A percentile compares a stretch with the other conserved stretches of the same genome.
Conservation (phyloP, 2,329 filamentous ascomycete species). For the Fusarium palustre region DNA sequence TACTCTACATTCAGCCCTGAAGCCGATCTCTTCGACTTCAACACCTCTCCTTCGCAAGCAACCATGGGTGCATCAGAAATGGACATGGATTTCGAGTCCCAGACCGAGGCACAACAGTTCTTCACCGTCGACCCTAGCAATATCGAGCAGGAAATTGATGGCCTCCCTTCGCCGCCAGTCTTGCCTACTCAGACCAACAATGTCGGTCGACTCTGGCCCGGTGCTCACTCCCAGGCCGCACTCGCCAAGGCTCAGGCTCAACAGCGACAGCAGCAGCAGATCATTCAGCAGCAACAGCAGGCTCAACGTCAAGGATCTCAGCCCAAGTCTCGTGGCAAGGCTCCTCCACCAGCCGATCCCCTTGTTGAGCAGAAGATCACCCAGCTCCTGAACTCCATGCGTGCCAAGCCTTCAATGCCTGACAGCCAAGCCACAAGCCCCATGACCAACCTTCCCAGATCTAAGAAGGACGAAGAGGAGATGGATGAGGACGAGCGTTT, state of each 20-base stretch:
- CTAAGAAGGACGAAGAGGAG: conserved; percentile 95
- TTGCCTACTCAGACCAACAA: conserved; percentile 64
- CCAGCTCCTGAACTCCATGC: conserved; percentile 91
- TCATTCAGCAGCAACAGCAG: conserved; percentile 62
- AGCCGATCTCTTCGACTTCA: conserved; percentile 79
- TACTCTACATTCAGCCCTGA: conserved; percentile 69
- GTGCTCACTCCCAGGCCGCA: conserved; percentile 92
- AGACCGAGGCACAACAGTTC: conserved; percentile 71
- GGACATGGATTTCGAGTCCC: conserved; percentile 69
- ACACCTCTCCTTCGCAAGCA: conserved; percentile 71
- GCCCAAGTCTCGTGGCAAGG: conserved; percentile 62
- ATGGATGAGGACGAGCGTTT: conserved; percentile 98
- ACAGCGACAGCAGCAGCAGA: conserved; percentile 74
- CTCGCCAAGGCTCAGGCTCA: conserved; percentile 78
- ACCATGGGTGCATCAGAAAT: conserved; percentile 71
- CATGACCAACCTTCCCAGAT: conserved; percentile 75
- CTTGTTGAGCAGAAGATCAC: conserved; percentile 93
- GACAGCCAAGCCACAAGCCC: conserved; percentile 60
- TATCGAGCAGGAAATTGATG: conserved; percentile 70
- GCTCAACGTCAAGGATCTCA: conserved; percentile 62
- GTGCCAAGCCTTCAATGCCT: conserved; percentile 72
- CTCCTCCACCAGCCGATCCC: conserved; percentile 69
- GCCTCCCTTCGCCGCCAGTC: conserved; percentile 57
- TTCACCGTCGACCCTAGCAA: conserved; percentile 80
- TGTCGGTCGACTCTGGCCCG: conserved; percentile 85